Evolutionary conservation across 306 rosid genomes (phyloP), one percentile per base, ranked within the genome.

Genomic region (Vachellia pachyceras): DNA sequence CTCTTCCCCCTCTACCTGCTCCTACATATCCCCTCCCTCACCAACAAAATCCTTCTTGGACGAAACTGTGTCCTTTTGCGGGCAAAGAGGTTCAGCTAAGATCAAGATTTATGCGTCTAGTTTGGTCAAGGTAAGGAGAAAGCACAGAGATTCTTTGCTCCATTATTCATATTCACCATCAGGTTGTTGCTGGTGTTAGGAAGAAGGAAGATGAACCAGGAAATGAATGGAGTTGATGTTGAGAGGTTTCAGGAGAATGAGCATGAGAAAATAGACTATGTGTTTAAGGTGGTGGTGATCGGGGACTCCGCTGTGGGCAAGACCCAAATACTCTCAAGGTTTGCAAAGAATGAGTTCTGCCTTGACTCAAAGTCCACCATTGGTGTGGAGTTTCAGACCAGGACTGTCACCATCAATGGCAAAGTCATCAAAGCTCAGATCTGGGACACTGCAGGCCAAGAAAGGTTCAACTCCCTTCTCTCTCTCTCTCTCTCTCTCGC

Each of bases 401-500:
- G 90, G 82, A 90, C 93, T 82, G 87, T 89, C 66, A 89, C 87
- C 33, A 88, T 94, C 57, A 83, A 88, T 61, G 87, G 84, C 72
- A 94, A 94, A 83, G 80, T 91, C 87, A 86, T 94, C 92, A 94
- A 94, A 69, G 98, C 97, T 17, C 97, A 94, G 97, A 94, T 94
- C 98, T 94, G 98, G 98, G 98, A 94, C 66, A 94, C 98, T 83
- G 98, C 98, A 75, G 98, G 97, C 78, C 98, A 94, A 88, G 98
- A 94, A 89, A 94, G 97, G 98, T 90, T 81, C 54, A 7, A 66
- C 39, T 29, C 52, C 76, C 54, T 10, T 45, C 67, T 70, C 52
- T 65, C 85, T 65, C 22, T 50, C 57, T 50, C 57, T 49, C 57
- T 57, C 1, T 94, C 95, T 1, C n/a, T n/a, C n/a, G n/a, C n/a